A percentile compares a stretch with the other conserved stretches of the same genome.
Evolutionary conservation across 2,329 filamentous ascomycete genomes (phyloP).

Genomic region (Fusarium coffeatum): DNA sequence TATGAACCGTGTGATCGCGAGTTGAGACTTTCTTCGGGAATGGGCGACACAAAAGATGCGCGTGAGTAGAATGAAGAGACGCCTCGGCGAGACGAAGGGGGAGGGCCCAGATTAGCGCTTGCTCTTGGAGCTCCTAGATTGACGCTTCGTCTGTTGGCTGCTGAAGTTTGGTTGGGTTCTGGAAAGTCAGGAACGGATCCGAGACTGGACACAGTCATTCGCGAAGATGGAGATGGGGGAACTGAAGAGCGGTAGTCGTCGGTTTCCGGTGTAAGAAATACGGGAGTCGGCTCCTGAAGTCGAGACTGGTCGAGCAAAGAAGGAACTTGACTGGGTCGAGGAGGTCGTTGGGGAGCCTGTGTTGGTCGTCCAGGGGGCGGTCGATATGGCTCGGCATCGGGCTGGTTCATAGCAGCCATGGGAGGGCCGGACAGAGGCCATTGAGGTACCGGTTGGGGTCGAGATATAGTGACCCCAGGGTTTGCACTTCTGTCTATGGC

Average conservation of each 20-base stretch:
- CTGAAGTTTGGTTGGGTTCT: conserved; percentile 51
- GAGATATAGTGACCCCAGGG: conserved; percentile 61
- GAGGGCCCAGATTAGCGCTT: conserved; percentile 68
- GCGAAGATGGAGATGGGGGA: conserved; percentile 61
- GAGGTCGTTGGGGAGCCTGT: conserved; percentile 66
- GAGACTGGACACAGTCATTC: conserved; percentile 64
- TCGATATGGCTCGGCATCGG: conserved; percentile 58
- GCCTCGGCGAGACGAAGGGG: conserved; percentile 69
- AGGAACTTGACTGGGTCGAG: conserved; percentile 69
- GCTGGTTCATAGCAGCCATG: conserved; percentile 48
- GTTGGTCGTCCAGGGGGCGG: conserved; percentile 63
- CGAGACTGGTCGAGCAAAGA: conserved; percentile 68
- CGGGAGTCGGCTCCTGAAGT: conserved; percentile 66
- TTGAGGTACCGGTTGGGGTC: conserved; percentile 64
- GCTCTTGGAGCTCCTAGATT: conserved; percentile 59
- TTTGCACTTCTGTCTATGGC: conserved; percentile 40
- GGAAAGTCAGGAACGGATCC: conserved; percentile 71
- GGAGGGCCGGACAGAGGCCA: conserved; percentile 63
- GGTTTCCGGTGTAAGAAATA: conserved; percentile 54
- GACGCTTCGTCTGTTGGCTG: conserved; percentile 59
- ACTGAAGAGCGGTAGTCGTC: conserved; percentile 56
- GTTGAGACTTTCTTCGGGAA: conserved; percentile 75
- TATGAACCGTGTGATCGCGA: conserved; percentile 71
- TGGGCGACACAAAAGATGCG: conserved; percentile 77
- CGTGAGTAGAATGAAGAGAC: conserved; percentile 74